Evolutionary conservation across 345 rosid genomes (phyloP), one percentile per base, ranked within the genome.

Genomic region (Abelmoschus esculentus): DNA sequence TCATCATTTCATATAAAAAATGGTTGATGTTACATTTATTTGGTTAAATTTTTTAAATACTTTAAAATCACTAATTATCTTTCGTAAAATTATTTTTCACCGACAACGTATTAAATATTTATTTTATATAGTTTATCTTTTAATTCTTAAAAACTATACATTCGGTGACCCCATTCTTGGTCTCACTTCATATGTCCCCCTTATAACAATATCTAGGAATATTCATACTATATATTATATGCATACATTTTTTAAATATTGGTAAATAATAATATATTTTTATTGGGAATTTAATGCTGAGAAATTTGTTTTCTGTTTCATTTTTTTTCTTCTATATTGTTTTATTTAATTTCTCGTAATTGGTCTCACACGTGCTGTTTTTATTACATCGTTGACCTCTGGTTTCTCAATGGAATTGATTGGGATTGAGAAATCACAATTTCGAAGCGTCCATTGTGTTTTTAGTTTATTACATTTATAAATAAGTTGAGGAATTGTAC

Each of bases 381-480:
- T 74, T 76, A 69, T 71, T 72, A 19, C 18, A 67, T 42, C 54
- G 70, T 79, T 76, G 80, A 79, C 79, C 49, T 58, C 49, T 46
- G 31, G 44, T 69, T 66, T 14, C 70, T n/a, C 76, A 18, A 57
- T 14, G 67, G 72, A 76, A 79, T 69, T 71, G 54, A 61, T 81
- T 17, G 82, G 73, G 73, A 54, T 81, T 17, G 82, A 70, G 73
- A 54, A 42, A 47, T 63, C 49, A 32, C 63, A 50, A 17, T 34
- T 10, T 46, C 22, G 15, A 44, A 17, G 26, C 17, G n/a, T 17
- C 5, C 8, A 53, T 18, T 53, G 57, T 36, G 14, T 29, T 29
- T 47, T 47, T 22, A 9, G 15, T 49, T 57, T 28, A 29, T 66
- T 55, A 66, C 49, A 29, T 66, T 31, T 28, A 66, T 49, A 9